Percentiles rank a stretch among this genome's conserved stretches.
These are phyloP conservation scores for Pelargonium exstipulatum DNA, from an alignment of 441 rosid genomes.

Conservation along the genomic window DNA sequence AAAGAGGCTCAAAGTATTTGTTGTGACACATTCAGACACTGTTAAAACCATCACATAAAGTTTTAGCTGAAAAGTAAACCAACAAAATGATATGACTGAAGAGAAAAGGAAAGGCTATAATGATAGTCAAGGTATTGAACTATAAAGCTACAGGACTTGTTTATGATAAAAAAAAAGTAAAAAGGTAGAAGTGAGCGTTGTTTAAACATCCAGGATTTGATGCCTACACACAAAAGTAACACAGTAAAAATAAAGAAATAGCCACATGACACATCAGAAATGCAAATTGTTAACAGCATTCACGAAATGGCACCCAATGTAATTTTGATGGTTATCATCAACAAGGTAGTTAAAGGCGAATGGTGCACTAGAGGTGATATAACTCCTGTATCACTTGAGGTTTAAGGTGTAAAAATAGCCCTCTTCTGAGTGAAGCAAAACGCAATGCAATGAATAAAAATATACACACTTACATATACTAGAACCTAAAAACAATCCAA, in stretches of 20 bases:
- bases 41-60: slow-evolving; percentile 21
- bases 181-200: background rate
- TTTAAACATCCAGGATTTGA: background rate
- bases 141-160: background rate
- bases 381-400: no score
- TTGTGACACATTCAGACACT: slow-evolving; percentile 36
- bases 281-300: background rate
- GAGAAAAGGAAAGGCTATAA: background rate
- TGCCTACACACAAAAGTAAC: background rate
- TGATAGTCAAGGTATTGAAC: background rate
- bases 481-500: no score
- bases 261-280: background rate
- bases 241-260: background rate
- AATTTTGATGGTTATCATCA: background rate
- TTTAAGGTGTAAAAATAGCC: no score
- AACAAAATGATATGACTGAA: background rate
- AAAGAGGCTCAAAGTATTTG: slow-evolving; percentile 58
- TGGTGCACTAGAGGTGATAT: no score
- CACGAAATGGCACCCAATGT: background rate
- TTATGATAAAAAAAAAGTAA: background rate
- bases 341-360: background rate
- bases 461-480: no score
- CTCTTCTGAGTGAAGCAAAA: no score
- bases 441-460: no score
- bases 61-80: slow-evolving; percentile 10